A percentile compares a stretch with the other conserved stretches of the same genome.
Evolutionary conservation across 768 basidiomycete genomes (phyloP).

Genomic region (Lyophyllum decastes): DNA sequence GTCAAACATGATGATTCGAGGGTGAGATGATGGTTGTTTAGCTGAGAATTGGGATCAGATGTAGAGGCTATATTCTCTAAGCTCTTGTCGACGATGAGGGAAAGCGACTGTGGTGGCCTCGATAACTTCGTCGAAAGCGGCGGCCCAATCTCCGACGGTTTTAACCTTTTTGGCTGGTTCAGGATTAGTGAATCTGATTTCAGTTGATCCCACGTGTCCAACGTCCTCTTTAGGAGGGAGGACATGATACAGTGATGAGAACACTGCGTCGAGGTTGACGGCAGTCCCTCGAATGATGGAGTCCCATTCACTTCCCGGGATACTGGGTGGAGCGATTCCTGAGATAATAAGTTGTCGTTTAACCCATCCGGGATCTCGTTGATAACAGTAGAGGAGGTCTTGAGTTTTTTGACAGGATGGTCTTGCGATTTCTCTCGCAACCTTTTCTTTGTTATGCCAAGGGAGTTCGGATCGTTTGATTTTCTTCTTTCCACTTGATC

Average conservation of each 20-base stretch:
- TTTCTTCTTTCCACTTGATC: neutral
- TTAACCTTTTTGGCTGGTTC: neutral
- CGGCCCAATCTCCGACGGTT: neutral
- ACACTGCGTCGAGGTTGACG: neutral
- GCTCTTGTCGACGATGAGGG: neutral
- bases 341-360: neutral
- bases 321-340: neutral
- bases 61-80: conserved; percentile 8
- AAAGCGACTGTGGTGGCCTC: neutral
- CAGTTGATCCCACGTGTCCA: no score
- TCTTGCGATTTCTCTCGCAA: neutral
- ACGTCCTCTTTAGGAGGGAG: conserved; percentile 10
- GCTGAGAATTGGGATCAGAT: conserved; percentile 16
- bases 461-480: neutral
- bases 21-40: neutral
- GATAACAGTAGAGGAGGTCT: neutral
- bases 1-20: conserved; percentile 15
- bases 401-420: neutral
- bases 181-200: conserved; percentile 3
- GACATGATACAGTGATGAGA: conserved; percentile 7
- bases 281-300: neutral
- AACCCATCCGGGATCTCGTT: neutral
- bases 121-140: neutral
- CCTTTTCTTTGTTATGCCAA: neutral
- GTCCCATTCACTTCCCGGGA: neutral